Evolutionary conservation across 2,329 filamentous ascomycete species (phyloP).

Genomic region (Botrytis elliptica): DNA sequence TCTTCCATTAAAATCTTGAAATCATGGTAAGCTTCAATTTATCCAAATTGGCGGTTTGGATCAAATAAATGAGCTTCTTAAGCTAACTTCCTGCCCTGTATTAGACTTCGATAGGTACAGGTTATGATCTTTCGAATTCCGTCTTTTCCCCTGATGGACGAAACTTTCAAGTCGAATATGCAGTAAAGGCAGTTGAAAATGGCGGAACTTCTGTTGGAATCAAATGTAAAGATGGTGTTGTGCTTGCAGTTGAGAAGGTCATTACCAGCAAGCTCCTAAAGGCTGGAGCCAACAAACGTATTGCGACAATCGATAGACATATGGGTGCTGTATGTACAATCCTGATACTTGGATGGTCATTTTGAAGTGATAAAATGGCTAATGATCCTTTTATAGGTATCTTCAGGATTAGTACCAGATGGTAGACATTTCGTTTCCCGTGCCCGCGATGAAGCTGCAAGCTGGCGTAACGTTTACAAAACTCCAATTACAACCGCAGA

Average conservation of each 20-base stretch:
- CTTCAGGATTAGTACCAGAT: constrained; percentile 90
- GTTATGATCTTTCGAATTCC: constrained; percentile 98
- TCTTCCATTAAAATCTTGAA: constrained; percentile 22
- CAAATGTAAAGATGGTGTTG: constrained; percentile 93
- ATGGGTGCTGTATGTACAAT: constrained; percentile 74
- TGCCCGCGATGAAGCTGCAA: constrained; percentile 87
- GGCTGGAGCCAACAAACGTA: constrained; percentile 92
- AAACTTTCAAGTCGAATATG: constrained; percentile 99
- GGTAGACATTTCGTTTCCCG: constrained; percentile 92
- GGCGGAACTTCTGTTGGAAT: constrained; percentile 96
- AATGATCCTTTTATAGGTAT: constrained; percentile 62
- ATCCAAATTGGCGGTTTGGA: background rate
- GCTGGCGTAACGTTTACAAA: constrained; percentile 93
- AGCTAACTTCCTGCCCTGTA: constrained; percentile 28
- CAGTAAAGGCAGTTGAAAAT: constrained; percentile 97
- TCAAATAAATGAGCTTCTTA: constrained; percentile 9
- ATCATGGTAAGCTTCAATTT: constrained; percentile 39
- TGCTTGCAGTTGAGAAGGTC: constrained; percentile 95
- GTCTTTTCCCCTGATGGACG: constrained; percentile 99
- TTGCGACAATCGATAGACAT: constrained; percentile 91
- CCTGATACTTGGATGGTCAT: background rate
- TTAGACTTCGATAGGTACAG: constrained; percentile 98
- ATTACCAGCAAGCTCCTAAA: constrained; percentile 94
- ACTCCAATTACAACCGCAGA: constrained; percentile 85
- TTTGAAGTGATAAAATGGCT: constrained; percentile 22